Conservation (phyloP, 352 stramenopile genomes). For the Globisporangium nagaii region DNA sequence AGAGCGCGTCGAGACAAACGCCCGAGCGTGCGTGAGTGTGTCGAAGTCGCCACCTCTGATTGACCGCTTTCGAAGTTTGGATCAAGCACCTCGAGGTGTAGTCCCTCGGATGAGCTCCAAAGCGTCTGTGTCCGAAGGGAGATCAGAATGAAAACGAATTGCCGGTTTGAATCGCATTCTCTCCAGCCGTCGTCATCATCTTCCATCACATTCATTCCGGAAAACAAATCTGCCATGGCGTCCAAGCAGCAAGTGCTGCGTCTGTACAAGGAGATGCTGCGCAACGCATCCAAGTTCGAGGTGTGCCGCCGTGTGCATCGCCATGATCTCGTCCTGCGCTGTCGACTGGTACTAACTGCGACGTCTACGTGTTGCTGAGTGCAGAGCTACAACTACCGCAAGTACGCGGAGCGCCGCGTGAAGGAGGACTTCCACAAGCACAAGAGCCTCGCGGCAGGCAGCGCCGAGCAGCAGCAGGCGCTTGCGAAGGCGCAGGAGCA, state of each 20-base stretch:
- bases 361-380: slow-evolving; percentile 1
- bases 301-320: slow-evolving; percentile 9
- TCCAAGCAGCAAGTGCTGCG: slow-evolving; percentile 37
- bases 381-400: slow-evolving; percentile 74
- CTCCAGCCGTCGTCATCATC: no score
- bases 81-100: no score
- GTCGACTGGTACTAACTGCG: neutral
- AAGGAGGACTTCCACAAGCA: slow-evolving; percentile 76
- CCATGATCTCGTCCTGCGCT: neutral
- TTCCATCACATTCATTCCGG: no score
- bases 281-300: slow-evolving; percentile 45
- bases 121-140: no score
- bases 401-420: slow-evolving; percentile 57
- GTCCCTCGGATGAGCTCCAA: no score
- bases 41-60: no score
- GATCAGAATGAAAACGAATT: no score
- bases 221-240: slow-evolving; percentile 14
- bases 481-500: slow-evolving; percentile 41
- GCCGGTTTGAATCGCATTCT: no score
- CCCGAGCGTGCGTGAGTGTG: no score
- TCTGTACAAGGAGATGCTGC: slow-evolving; percentile 57
- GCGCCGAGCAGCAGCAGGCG: slow-evolving; percentile 44
- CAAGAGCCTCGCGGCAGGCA: slow-evolving; percentile 33
- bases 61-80: no score
- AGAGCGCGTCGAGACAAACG: no score